Percentiles rank a stretch among this genome's conserved stretches.
Conservation (phyloP, 2,329 filamentous ascomycete species). For the Fusarium avenaceum region DNA sequence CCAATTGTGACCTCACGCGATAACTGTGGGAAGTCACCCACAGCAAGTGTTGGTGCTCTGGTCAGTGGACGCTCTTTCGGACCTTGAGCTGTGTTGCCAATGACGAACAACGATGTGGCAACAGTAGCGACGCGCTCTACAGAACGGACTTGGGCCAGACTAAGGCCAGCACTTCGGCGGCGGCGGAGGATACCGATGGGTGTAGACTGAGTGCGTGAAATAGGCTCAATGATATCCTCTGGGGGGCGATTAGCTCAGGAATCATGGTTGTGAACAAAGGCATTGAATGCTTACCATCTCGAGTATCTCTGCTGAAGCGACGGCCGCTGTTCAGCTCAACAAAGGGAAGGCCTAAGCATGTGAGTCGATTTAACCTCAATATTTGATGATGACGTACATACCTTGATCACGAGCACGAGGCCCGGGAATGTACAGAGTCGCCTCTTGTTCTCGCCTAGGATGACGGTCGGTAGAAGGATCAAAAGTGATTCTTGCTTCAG, state of each 20-base stretch:
- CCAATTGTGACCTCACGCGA: conserved; percentile 60
- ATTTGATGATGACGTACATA: neutral
- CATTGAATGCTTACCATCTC: conserved; percentile 20
- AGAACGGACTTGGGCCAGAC: conserved; percentile 52
- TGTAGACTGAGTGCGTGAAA: conserved; percentile 31
- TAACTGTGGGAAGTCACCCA: conserved; percentile 54
- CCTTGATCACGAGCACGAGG: conserved; percentile 53
- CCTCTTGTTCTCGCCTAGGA: conserved; percentile 46
- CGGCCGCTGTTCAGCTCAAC: conserved; percentile 45
- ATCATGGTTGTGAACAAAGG: neutral
- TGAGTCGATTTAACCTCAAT: conserved; percentile 8
- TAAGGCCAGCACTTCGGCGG: conserved; percentile 41
- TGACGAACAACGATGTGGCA: conserved; percentile 58
- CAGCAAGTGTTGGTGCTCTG: conserved; percentile 32
- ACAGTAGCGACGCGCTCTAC: conserved; percentile 53
- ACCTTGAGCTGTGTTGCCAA: conserved; percentile 47
- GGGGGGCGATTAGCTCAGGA: neutral
- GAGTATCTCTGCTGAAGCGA: conserved; percentile 40
- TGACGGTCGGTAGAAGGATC: conserved; percentile 48
- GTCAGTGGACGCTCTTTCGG: conserved; percentile 33
- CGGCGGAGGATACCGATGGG: conserved; percentile 40
- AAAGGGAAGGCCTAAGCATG: conserved; percentile 44
- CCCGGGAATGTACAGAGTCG: conserved; percentile 51
- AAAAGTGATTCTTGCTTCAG: conserved; percentile 47
- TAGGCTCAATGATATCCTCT: conserved; percentile 42